phyloP scores from a whole-genome alignment of 2,329 filamentous ascomycete genomes.

The Emydomyces testavorans region DNA sequence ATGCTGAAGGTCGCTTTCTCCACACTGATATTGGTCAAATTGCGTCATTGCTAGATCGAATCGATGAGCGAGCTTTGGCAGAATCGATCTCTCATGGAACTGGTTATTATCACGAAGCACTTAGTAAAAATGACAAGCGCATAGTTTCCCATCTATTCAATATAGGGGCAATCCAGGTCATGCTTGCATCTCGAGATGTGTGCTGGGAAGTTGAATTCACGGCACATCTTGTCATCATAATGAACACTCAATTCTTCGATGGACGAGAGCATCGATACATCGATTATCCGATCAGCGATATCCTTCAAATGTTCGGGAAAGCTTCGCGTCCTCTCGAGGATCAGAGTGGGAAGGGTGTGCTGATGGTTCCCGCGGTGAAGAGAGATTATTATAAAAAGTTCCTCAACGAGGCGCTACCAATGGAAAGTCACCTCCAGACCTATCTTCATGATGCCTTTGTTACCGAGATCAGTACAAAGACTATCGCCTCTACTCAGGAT shows the following conservation, averaged over 20 bases:
- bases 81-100: slow-evolving; percentile 88
- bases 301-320: slow-evolving; percentile 96
- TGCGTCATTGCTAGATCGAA: slow-evolving; percentile 63
- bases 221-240: slow-evolving; percentile 84
- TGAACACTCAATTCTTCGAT: slow-evolving; percentile 97
- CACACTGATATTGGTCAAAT: slow-evolving; percentile 75
- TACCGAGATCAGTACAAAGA: slow-evolving; percentile 91
- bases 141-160: slow-evolving; percentile 89
- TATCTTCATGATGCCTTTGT: slow-evolving; percentile 95
- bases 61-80: slow-evolving; percentile 76
- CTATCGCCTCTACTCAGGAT: slow-evolving; percentile 88
- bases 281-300: slow-evolving; percentile 86
- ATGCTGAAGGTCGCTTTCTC: slow-evolving; percentile 87
- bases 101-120: slow-evolving; percentile 91
- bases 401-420: slow-evolving; percentile 84
- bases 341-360: slow-evolving; percentile 73
- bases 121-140: slow-evolving; percentile 77
- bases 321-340: slow-evolving; percentile 69
- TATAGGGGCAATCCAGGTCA: slow-evolving; percentile 77
- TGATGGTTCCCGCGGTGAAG: slow-evolving; percentile 92
- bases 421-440: slow-evolving; percentile 85
- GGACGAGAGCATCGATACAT: slow-evolving; percentile 94
- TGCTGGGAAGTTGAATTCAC: slow-evolving; percentile 89
- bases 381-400: slow-evolving; percentile 99
- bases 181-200: slow-evolving; percentile 72